Evolutionary conservation across 129 eudicot genomes (phyloP), one percentile per base, ranked within the genome.

Genomic region (Artemisia annua): DNA sequence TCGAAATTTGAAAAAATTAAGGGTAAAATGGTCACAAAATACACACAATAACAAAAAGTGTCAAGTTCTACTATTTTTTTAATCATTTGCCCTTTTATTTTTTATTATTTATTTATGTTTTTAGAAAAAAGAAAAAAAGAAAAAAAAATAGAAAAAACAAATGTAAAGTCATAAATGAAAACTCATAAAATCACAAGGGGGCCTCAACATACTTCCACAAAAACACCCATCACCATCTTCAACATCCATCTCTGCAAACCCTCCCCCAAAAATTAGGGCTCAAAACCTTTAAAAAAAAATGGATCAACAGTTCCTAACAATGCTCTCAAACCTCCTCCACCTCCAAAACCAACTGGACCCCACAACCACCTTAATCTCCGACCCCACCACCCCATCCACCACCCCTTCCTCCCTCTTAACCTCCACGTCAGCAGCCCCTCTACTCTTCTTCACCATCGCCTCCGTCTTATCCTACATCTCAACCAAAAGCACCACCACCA

Each of bases 291-390:
- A 15, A 8, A 17, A 18, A 22, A 73, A 58, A 49, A 92, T 91
- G 97, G 93, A 92, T 74, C 89, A 89, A 52, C 84, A 90, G 0
- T 90, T 94, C 73, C 30, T 89, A 71, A 67, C 90, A 5, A 94
- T 94, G 96, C 96, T 90, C 1, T 83, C 99, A 9, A 90, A 94
- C 79, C 89, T 94, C 39, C 91, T 90, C 71, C 96, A 94, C 83
- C 90, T 94, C 53, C 96, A 90, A 72, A 94, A 86, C 72, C 86
- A 94, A 80, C 88, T 94, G 1, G 96, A 90, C 60, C 98, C 98
- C 3, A 83, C 95, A 76, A 71, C 87, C 78, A 81, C 94, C 46
- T 82, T 83, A 77, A 81, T 79, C 89, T 71, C 91, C 78, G 81
- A 69, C 76, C 16, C 83, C 79, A n/a, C 82, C 74, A 43, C 87